Percentiles rank a stretch among this genome's conserved stretches.
Evolutionary conservation across 1,284 basidiomycete genomes (phyloP).

Genomic region (Cryptococcus sp.): DNA sequence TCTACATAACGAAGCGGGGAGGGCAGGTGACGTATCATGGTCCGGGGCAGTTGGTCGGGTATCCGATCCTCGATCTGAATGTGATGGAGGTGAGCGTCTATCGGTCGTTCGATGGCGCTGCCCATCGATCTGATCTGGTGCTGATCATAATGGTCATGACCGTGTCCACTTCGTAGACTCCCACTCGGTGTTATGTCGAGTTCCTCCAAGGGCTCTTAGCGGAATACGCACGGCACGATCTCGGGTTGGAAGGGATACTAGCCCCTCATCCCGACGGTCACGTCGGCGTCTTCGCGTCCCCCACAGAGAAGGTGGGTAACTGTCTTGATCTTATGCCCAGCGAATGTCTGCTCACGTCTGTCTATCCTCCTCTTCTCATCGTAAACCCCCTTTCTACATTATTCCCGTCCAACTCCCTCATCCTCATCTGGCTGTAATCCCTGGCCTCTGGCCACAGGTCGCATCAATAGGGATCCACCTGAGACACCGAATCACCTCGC

Average conservation of each 20-base stretch:
- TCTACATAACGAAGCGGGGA: conserved; percentile 78
- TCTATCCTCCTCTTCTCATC: background rate
- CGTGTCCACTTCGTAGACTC: conserved; percentile 38
- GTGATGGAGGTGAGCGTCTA: conserved; percentile 56
- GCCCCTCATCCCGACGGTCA: conserved; percentile 55
- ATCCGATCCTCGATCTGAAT: conserved; percentile 84
- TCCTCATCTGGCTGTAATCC: no score
- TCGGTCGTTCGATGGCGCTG: background rate
- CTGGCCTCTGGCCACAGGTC: conserved; percentile 65
- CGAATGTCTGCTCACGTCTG: background rate
- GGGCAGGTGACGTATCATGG: conserved; percentile 92
- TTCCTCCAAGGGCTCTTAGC: conserved; percentile 53
- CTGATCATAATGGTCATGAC: no score
- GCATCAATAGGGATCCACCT: conserved; percentile 97
- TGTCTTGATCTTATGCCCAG: background rate
- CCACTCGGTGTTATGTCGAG: conserved; percentile 57
- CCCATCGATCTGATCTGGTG: background rate
- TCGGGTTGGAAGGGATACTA: conserved; percentile 34
- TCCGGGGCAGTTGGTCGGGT: conserved; percentile 94
- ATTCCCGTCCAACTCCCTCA: no score
- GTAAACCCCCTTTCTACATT: no score
- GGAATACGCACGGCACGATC: conserved; percentile 36
- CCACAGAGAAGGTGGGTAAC: conserved; percentile 47
- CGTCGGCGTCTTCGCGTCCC: conserved; percentile 51
- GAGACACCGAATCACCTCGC: conserved; percentile 86